phyloP scores from a whole-genome alignment of 495 filamentous ascomycete species.

The Jackrogersella minutella region DNA sequence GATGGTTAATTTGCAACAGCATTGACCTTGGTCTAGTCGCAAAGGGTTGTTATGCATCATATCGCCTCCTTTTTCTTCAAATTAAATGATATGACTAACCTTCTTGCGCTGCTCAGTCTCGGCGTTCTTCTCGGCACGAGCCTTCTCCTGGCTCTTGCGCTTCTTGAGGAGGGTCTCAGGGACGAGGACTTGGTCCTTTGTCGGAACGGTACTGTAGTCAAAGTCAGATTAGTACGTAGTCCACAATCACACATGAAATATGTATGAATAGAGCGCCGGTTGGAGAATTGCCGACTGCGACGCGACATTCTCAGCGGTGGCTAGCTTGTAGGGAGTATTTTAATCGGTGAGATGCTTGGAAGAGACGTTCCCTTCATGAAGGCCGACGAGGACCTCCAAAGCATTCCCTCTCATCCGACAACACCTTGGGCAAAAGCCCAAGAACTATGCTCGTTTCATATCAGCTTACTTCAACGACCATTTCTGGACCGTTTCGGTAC shows the following conservation, averaged over 20 bases:
- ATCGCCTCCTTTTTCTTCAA: constrained; percentile 39
- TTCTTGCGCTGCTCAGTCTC: constrained; percentile 87
- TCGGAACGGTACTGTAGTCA: constrained; percentile 77
- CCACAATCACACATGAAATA: constrained; percentile 62
- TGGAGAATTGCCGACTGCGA: constrained; percentile 83
- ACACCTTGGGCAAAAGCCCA: constrained; percentile 73
- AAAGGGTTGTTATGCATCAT: constrained; percentile 73
- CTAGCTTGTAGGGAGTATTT: constrained; percentile 82
- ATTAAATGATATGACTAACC: constrained; percentile 64
- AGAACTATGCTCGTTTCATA: constrained; percentile 59
- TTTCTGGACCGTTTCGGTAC: constrained; percentile 9
- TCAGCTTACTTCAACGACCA: constrained; percentile 24
- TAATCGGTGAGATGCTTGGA: constrained; percentile 72
- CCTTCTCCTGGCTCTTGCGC: constrained; percentile 99
- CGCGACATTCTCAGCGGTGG: constrained; percentile 87
- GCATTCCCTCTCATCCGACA: constrained; percentile 73
- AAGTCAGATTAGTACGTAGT: constrained; percentile 69
- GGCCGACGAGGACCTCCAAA: constrained; percentile 6
- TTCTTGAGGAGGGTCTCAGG: constrained; percentile 99
- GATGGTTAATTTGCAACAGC: constrained; percentile 98
- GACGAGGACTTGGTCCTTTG: constrained; percentile 90
- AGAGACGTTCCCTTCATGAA: constrained; percentile 10
- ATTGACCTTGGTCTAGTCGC: constrained; percentile 96
- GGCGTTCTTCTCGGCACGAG: constrained; percentile 82
- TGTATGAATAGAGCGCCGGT: constrained; percentile 78